Evolutionary conservation across 495 filamentous ascomycete genomes (phyloP).

Genomic region (Neurospora discreta): DNA sequence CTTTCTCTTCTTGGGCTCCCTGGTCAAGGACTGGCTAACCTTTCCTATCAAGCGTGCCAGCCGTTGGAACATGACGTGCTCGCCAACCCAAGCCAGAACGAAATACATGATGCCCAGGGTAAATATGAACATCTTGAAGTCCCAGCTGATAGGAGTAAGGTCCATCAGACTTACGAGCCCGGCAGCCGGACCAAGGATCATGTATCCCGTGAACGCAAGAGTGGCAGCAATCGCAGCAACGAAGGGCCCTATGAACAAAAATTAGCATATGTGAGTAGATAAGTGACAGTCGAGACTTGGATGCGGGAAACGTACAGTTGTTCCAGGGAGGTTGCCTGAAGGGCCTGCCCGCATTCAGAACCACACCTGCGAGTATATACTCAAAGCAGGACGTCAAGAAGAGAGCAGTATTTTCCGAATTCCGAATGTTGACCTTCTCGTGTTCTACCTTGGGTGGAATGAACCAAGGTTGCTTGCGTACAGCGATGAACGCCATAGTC

Average conservation of each 20-base stretch:
- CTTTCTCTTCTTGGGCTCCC: conserved; percentile 63
- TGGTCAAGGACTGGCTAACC: conserved; percentile 41
- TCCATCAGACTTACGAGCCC: conserved; percentile 72
- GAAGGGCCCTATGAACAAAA: conserved; percentile 56
- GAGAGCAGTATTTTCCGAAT: conserved; percentile 84
- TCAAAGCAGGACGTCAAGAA: conserved; percentile 89
- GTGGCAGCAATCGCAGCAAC: conserved; percentile 62
- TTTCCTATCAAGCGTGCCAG: conserved; percentile 59
- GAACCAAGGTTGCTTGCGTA: conserved; percentile 74
- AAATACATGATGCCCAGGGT: conserved; percentile 58
- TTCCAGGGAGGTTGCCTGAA: conserved; percentile 71
- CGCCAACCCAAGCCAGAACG: conserved; percentile 52
- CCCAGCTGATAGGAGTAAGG: conserved; percentile 58
- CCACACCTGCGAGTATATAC: conserved; percentile 80
- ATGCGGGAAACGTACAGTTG: conserved; percentile 51
- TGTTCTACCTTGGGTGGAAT: conserved; percentile 63
- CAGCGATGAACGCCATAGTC: conserved; percentile 55
- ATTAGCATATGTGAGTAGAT: conserved; percentile 5
- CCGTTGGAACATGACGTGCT: conserved; percentile 56
- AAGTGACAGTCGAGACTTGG: conserved; percentile 4
- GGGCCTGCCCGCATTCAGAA: conserved; percentile 79
- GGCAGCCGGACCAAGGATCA: conserved; percentile 60
- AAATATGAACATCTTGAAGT: conserved; percentile 63
- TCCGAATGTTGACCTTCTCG: conserved; percentile 70
- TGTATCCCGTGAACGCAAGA: conserved; percentile 54